A percentile compares a stretch with the other conserved stretches of the same genome.
phyloP scores from a whole-genome alignment of 2,329 filamentous ascomycete species.

The Orbilia blumenaviensis region DNA sequence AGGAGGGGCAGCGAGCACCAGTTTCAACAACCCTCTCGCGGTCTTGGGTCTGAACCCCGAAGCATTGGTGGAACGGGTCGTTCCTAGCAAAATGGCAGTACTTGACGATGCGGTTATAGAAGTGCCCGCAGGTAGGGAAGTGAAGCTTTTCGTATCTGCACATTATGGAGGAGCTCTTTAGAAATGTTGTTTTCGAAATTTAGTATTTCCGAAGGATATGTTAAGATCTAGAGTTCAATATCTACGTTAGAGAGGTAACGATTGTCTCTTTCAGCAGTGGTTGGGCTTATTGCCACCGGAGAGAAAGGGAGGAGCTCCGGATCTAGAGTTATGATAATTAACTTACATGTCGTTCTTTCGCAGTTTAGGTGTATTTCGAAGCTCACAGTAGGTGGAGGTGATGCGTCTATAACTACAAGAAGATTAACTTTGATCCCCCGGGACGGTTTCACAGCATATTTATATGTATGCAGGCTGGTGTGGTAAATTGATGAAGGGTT shows the following conservation, averaged over 20 bases:
- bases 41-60: constrained; percentile 67
- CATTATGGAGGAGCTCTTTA: constrained; percentile 63
- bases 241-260: background rate
- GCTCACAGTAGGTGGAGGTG: no score
- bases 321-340: background rate
- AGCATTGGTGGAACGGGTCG: constrained; percentile 75
- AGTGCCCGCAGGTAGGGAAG: constrained; percentile 72
- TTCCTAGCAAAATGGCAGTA: constrained; percentile 80
- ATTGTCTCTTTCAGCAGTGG: background rate
- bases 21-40: constrained; percentile 64
- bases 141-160: constrained; percentile 76
- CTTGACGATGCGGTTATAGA: constrained; percentile 69
- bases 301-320: constrained; percentile 14
- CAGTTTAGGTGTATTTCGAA: no score
- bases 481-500: background rate
- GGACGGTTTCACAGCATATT: constrained; percentile 43
- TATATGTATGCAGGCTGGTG: background rate
- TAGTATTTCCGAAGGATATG: constrained; percentile 16
- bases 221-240: background rate
- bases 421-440: constrained; percentile 1
- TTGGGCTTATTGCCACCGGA: background rate
- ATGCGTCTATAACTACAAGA: background rate
- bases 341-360: constrained; percentile 9
- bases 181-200: no score
- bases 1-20: constrained; percentile 60